Conservation (phyloP, 108 stramenopile genomes). For the Fistulifera solaris region DNA sequence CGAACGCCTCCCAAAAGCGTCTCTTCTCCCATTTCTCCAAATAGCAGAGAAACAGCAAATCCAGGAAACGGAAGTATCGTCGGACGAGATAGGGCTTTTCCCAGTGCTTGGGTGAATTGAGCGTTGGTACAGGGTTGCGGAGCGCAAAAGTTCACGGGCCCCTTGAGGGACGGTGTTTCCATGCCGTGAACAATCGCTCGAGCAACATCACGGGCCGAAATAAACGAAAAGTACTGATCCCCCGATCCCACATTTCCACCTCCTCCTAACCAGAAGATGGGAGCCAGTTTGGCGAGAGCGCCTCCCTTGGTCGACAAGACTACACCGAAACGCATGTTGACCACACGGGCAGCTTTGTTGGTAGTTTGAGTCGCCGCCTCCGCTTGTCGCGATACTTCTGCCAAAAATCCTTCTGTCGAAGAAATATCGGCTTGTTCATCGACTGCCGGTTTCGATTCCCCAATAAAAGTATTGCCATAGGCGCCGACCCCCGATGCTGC, state of each 20-base stretch:
- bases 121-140: constrained; percentile 48
- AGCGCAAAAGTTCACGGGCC: constrained; percentile 53
- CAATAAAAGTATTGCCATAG: constrained; percentile 36
- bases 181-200: constrained; percentile 37
- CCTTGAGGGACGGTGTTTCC: constrained; percentile 21
- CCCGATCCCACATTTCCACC: constrained; percentile 61
- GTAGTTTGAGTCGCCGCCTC: constrained; percentile 29
- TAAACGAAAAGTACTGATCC: constrained; percentile 46
- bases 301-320: constrained; percentile 49
- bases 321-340: constrained; percentile 53
- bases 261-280: constrained; percentile 45
- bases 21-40: constrained; percentile 81
- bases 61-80: constrained; percentile 54
- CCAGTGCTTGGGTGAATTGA: constrained; percentile 58
- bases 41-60: constrained; percentile 43
- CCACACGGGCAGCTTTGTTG: constrained; percentile 23
- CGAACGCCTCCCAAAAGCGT: constrained; percentile 45
- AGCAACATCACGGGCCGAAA: constrained; percentile 42
- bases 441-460: constrained; percentile 10
- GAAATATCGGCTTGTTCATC: constrained; percentile 34
- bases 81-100: constrained; percentile 43
- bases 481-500: constrained; percentile 44
- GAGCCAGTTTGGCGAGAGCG: constrained; percentile 46
- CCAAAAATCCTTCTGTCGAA: constrained; percentile 30
- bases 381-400: constrained; percentile 35